Base-by-base conservation (phyloP, 2,329 filamentous ascomycete species). In the Trichoderma sp. region DNA sequence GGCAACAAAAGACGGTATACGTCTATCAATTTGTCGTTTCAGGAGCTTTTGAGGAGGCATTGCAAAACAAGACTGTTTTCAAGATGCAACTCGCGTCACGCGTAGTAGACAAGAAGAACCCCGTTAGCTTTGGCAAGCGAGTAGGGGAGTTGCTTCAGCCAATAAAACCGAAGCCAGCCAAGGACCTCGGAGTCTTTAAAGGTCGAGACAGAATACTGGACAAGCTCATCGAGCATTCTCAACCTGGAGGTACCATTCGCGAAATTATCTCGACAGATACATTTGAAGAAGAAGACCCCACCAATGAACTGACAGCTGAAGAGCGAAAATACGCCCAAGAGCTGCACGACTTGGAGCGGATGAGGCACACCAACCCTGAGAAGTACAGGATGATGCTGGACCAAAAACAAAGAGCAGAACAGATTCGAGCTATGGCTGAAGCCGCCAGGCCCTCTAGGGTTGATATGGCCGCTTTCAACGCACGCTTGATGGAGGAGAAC, bases 31-130 rank as follows among this genome's bases (percentile, higher is more conserved):
- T 98, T 77, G 86, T 95, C 31, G 87, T 91, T 12, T 94, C 91
- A 2, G 95, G 95, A 2, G 97, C 95, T 0, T 95, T 93, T 78
- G 95, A 98, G 82, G 90, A 93, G 56, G 88, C 89, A 11, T 85
- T 97, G 64, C 91, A 95, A 79, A 93, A 94, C 82, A 91, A 90
- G 76, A 88, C 92, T 2, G 86, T 97, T 2, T 97, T 95, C 88
- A 98, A 98, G 83, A 92, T 88, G 38, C 94, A 97, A 81, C 87
- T 98, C 62, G 91, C 94, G 4, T 91, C 90, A 53, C 91, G 94
- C 16, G 93, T 97, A 1, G 92, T 98, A 4, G 95, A 98, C 83
- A 92, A 94, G 81, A 94, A 93, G 84, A 94, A 94, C 67, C 91
- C 93, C 0, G 84, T 91, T n/a, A 91, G 93, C 8, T 90, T 88